These are phyloP conservation scores for Pterocarpus macrocarpus DNA, from an alignment of 306 rosid genomes.

Conservation along the genomic window DNA sequence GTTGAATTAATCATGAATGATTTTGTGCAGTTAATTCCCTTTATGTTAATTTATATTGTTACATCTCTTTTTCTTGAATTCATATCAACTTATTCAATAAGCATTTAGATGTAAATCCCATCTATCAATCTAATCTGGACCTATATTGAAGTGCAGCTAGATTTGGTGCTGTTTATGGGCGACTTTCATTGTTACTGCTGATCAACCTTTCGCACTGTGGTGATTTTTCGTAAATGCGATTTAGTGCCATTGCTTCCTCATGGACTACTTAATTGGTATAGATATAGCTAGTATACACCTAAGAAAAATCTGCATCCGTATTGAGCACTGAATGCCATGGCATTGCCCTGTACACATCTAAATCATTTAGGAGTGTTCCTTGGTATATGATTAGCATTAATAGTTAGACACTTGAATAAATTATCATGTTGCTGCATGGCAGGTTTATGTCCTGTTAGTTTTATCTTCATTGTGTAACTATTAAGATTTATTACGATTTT, in stretches of 20 bases:
- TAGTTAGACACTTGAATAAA: slow-evolving; percentile 16
- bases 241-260: slow-evolving; percentile 38
- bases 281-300: slow-evolving; percentile 33
- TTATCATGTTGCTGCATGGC: slow-evolving; percentile 34
- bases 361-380: slow-evolving; percentile 29
- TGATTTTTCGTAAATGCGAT: slow-evolving; percentile 35
- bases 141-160: slow-evolving; percentile 84
- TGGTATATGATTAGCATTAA: slow-evolving; percentile 1
- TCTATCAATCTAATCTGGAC: slow-evolving; percentile 59
- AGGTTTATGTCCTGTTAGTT: slow-evolving; percentile 9
- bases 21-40: too few species aligned
- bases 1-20: too few species aligned
- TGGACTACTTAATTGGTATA: slow-evolving; percentile 38
- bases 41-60: too few species aligned
- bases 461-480: slow-evolving; percentile 11
- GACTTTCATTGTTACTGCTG: slow-evolving; percentile 55
- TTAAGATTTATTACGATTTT: slow-evolving; percentile 37
- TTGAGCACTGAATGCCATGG: slow-evolving; percentile 25
- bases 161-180: slow-evolving; percentile 99
- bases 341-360: slow-evolving; percentile 24
- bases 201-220: slow-evolving; percentile 39
- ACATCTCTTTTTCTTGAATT: too few species aligned
- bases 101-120: slow-evolving; percentile 36
- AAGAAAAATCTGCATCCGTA: slow-evolving; percentile 30
- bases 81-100: slow-evolving; percentile 17